These are phyloP conservation scores for Pezizomycotina sp. DNA, from an alignment of 2,329 filamentous ascomycete species.

Conservation along the genomic window DNA sequence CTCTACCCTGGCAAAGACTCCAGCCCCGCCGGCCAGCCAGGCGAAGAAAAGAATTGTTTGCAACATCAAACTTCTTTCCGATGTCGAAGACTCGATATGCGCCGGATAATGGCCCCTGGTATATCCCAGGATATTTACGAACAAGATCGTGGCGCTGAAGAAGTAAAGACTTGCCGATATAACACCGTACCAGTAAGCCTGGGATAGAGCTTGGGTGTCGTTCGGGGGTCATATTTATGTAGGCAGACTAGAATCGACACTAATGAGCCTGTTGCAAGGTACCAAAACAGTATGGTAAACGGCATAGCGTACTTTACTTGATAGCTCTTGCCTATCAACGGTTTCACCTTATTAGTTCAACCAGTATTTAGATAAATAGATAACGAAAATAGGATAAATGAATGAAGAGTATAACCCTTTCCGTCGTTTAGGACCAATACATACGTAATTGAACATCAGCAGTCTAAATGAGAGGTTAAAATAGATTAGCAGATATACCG, in stretches of 20 bases:
- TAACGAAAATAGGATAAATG: too few relatives aligned
- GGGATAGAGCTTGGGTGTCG: slow-evolving; percentile 43
- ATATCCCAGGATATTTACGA: slow-evolving; percentile 37
- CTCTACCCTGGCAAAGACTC: slow-evolving; percentile 56
- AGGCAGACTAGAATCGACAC: slow-evolving; percentile 50
- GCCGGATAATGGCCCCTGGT: slow-evolving; percentile 57
- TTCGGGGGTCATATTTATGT: slow-evolving; percentile 39
- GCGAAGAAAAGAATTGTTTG: slow-evolving; percentile 76
- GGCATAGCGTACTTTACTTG: too few relatives aligned
- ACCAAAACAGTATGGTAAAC: slow-evolving; percentile 68
- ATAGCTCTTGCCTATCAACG: too few relatives aligned
- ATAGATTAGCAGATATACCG: slow-evolving; percentile 65
- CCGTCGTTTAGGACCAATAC: too few relatives aligned
- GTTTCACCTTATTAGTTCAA: too few relatives aligned
- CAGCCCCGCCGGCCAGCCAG: slow-evolving; percentile 62
- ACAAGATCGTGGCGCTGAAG: slow-evolving; percentile 56
- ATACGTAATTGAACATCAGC: too few relatives aligned
- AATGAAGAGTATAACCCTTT: too few relatives aligned
- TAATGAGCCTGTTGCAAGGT: slow-evolving; percentile 47
- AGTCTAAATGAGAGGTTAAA: too few relatives aligned
- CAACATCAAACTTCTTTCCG: slow-evolving; percentile 73
- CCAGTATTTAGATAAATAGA: too few relatives aligned
- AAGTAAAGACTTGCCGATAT: slow-evolving; percentile 69
- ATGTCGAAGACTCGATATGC: slow-evolving; percentile 52
- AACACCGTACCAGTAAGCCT: slow-evolving; percentile 76